phyloP scores from a whole-genome alignment of 768 basidiomycete genomes.

The Boletus vinaceobasis region DNA sequence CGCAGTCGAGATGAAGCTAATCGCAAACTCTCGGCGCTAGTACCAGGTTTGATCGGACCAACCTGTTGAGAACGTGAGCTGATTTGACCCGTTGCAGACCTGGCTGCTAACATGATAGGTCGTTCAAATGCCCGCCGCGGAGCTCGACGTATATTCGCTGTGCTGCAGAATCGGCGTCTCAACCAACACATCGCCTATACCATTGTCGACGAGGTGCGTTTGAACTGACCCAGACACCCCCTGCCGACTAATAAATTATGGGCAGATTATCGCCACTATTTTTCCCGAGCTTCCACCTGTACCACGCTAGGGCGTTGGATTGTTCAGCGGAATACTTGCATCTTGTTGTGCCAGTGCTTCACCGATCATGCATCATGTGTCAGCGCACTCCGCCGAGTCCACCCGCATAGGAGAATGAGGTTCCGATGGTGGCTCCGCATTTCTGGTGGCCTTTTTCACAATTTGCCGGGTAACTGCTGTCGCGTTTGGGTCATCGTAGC shows the following conservation, averaged over 20 bases:
- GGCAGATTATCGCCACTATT: slow-evolving; percentile 54
- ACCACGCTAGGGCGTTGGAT: slow-evolving; percentile 2
- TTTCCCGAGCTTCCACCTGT: slow-evolving; percentile 48
- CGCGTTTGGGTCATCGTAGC: slow-evolving; percentile 65
- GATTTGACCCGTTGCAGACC: slow-evolving; percentile 46
- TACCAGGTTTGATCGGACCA: slow-evolving; percentile 63
- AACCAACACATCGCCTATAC: slow-evolving; percentile 92
- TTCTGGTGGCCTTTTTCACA: slow-evolving; percentile 26
- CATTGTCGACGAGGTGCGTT: slow-evolving; percentile 81
- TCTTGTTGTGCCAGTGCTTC: too few relatives aligned
- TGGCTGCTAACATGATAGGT: slow-evolving; percentile 98
- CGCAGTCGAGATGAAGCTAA: slow-evolving; percentile 85
- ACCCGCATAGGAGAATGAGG: slow-evolving; percentile 13
- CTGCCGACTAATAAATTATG: slow-evolving; percentile 3
- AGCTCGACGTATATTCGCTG: slow-evolving; percentile 88
- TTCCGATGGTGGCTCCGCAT: slow-evolving; percentile 1
- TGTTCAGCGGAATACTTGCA: background rate
- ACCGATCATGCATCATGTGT: background rate
- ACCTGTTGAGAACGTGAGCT: background rate
- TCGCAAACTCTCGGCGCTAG: slow-evolving; percentile 81
- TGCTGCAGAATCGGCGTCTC: slow-evolving; percentile 89
- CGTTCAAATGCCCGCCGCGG: slow-evolving; percentile 91
- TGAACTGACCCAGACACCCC: background rate
- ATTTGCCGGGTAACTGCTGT: slow-evolving; percentile 47
- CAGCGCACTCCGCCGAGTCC: slow-evolving; percentile 9